These are phyloP conservation scores for Ascochyta koolunga DNA, from an alignment of 2,329 filamentous ascomycete species.

Conservation along the genomic window DNA sequence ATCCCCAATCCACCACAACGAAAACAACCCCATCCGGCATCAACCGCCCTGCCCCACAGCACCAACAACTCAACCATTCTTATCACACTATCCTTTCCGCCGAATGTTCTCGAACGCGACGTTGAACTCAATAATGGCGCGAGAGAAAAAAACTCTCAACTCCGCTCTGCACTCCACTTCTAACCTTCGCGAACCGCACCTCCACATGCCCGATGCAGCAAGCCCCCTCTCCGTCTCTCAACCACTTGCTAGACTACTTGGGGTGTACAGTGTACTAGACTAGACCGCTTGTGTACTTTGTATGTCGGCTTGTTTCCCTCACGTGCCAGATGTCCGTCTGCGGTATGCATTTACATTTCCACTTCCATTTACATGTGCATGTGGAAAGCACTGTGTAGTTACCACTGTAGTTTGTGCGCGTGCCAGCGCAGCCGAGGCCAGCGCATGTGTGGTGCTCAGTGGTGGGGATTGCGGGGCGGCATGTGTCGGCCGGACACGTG, in stretches of 20 bases:
- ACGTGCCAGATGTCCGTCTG: constrained; percentile 5
- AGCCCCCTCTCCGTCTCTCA: too few species aligned
- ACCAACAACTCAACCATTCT: not conserved
- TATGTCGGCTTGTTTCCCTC: too few species aligned
- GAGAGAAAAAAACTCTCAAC: not conserved
- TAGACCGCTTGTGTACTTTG: too few species aligned
- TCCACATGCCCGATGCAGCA: constrained; percentile 5
- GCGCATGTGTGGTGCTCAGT: constrained; percentile 4
- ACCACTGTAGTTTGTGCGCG: not conserved
- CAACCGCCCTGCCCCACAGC: not conserved
- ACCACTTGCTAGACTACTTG: too few species aligned
- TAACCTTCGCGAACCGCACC: not conserved
- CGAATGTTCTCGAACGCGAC: constrained; percentile 4
- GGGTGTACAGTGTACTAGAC: too few species aligned
- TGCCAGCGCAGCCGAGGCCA: constrained; percentile 8
- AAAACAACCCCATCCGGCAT: too few species aligned
- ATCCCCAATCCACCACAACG: too few species aligned
- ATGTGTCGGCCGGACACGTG: not conserved
- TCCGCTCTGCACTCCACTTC: not conserved
- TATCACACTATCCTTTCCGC: not conserved
- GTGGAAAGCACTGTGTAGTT: too few species aligned
- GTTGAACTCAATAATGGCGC: constrained; percentile 1
- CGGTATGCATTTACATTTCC: too few species aligned
- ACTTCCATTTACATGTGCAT: too few species aligned
- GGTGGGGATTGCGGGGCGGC: constrained; percentile 1